phyloP scores from a whole-genome alignment of 1,139 yeast species.

The Kodamaea sp. region DNA sequence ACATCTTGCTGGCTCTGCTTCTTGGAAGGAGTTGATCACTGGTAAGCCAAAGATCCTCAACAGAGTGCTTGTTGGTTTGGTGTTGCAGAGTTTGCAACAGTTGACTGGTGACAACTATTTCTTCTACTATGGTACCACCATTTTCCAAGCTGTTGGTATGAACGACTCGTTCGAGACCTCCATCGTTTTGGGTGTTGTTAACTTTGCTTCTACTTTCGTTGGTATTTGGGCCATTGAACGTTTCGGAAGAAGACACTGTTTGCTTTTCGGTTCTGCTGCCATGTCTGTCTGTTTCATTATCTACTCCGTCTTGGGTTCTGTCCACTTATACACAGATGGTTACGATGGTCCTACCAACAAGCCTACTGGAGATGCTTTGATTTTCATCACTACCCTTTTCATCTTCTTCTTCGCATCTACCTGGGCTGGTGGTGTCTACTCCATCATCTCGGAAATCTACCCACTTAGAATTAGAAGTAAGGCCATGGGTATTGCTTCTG shows the following conservation, averaged over 20 bases:
- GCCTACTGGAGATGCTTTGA: constrained; percentile 72
- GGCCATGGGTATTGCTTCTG: constrained; percentile 74
- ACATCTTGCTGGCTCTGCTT: constrained; percentile 62
- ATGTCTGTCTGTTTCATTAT: constrained; percentile 68
- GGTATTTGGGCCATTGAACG: constrained; percentile 68
- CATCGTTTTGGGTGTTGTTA: constrained; percentile 75
- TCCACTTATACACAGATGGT: constrained; percentile 58
- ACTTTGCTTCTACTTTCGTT: constrained; percentile 71
- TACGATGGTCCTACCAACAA: constrained; percentile 33
- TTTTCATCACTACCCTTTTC: constrained; percentile 75
- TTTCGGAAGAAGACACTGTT: constrained; percentile 69
- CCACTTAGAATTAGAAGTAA: constrained; percentile 79
- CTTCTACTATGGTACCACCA: constrained; percentile 79
- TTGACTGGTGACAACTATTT: constrained; percentile 80
- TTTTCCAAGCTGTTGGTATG: constrained; percentile 76
- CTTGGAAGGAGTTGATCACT: constrained; percentile 64
- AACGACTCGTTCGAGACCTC: constrained; percentile 74
- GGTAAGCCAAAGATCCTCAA: constrained; percentile 68
- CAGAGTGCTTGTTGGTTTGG: constrained; percentile 65
- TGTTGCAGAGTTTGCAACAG: constrained; percentile 72
- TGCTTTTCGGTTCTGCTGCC: constrained; percentile 58
- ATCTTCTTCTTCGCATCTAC: constrained; percentile 83
- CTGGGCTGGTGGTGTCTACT: constrained; percentile 87
- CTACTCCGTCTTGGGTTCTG: constrained; percentile 68
- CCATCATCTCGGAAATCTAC: constrained; percentile 74